Evolutionary conservation across 83 land plant genomes (phyloP).

Genomic region (Larix sibirica): DNA sequence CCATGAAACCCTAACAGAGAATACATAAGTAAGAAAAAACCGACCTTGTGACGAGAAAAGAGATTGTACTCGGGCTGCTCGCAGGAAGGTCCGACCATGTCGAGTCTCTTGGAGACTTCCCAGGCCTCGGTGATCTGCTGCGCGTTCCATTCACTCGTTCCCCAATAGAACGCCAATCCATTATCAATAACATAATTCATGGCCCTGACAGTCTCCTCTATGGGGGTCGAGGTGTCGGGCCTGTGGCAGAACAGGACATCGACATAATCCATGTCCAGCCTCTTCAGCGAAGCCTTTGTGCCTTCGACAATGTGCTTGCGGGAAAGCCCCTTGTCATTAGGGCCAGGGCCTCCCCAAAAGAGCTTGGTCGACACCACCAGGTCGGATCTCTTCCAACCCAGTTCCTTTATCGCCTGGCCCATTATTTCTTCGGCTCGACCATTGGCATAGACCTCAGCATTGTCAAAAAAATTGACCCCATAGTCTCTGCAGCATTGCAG

Average conservation of each 20-base stretch:
- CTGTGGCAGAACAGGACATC: conserved; percentile 78
- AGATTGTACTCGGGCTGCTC: conserved; percentile 98
- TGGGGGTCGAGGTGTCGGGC: conserved; percentile 84
- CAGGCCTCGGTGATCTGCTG: conserved; percentile 98
- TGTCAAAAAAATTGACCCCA: conserved; percentile 99
- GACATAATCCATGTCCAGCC: conserved; percentile 95
- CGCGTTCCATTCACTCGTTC: conserved; percentile 96
- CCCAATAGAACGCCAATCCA: conserved; percentile 98
- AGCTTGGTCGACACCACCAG: conserved; percentile 95
- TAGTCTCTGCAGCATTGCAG: conserved; percentile 84
- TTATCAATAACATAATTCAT: conserved; percentile 94
- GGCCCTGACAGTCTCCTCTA: conserved; percentile 98
- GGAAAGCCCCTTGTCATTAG: conserved; percentile 94
- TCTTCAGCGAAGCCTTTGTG: conserved; percentile 66
- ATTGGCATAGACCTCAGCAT: conserved; percentile 98
- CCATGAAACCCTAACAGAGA: background rate
- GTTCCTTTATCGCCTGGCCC: conserved; percentile 93
- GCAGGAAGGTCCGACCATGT: conserved; percentile 79
- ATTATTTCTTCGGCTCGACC: conserved; percentile 98
- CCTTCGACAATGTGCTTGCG: conserved; percentile 94
- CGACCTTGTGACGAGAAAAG: conserved; percentile 64
- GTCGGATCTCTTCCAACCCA: conserved; percentile 96
- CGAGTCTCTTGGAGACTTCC: conserved; percentile 78
- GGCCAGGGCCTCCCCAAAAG: conserved; percentile 98
- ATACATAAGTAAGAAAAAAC: background rate